Conservation (phyloP, 805 yeast genomes). For the Metschnikowia cubensis region DNA sequence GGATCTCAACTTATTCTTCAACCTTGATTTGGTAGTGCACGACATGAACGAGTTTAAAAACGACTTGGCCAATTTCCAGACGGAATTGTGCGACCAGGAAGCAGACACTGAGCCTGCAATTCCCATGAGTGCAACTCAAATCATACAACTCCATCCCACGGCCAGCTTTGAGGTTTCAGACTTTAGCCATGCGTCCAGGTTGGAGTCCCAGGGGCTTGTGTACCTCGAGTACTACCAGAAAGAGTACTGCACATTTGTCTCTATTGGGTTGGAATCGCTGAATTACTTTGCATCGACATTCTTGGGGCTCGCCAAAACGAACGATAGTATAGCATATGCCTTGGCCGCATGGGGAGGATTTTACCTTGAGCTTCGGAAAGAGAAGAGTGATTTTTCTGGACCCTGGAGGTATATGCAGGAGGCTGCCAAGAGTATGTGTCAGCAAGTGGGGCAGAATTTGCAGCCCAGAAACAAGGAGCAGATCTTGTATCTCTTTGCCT, state of each 20-base stretch:
- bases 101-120: neutral
- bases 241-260: slow-evolving; percentile 16
- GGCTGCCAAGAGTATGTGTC: slow-evolving; percentile 18
- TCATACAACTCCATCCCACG: neutral
- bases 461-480: slow-evolving; percentile 13
- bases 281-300: slow-evolving; percentile 21
- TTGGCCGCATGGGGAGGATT: slow-evolving; percentile 23
- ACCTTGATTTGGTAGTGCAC: slow-evolving; percentile 10
- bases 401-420: slow-evolving; percentile 21
- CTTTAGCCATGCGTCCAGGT: slow-evolving; percentile 7
- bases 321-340: slow-evolving; percentile 18
- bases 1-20: neutral
- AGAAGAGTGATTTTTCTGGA: slow-evolving; percentile 13
- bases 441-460: slow-evolving; percentile 14
- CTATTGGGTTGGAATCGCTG: slow-evolving; percentile 17
- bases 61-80: slow-evolving; percentile 15
- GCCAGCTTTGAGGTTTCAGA: slow-evolving; percentile 6
- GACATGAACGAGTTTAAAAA: slow-evolving; percentile 15
- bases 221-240: slow-evolving; percentile 18
- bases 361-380: slow-evolving; percentile 15
- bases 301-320: slow-evolving; percentile 13
- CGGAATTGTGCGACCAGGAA: slow-evolving; percentile 13
- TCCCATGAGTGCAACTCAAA: neutral
- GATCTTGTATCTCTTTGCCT: slow-evolving; percentile 15
- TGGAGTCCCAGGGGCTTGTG: slow-evolving; percentile 17